These are phyloP conservation scores for Lactarius quietus DNA, from an alignment of 768 basidiomycete species.

Conservation along the genomic window DNA sequence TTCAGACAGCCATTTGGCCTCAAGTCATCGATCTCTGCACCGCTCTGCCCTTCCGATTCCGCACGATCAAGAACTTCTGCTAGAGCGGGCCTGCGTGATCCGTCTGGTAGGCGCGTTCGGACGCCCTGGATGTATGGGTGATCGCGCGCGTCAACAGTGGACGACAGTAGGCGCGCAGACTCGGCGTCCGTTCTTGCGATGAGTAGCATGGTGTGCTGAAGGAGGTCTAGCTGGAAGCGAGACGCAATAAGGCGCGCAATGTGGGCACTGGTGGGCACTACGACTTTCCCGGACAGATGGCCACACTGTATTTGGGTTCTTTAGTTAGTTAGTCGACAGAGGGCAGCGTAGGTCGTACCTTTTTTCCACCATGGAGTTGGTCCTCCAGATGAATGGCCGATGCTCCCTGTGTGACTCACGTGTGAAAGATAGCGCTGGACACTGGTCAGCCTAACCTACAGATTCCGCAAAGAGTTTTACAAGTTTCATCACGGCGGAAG, in stretches of 20 bases:
- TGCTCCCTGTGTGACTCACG: slow-evolving; percentile 54
- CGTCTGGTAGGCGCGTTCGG: slow-evolving; percentile 37
- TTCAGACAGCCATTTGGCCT: slow-evolving; percentile 66
- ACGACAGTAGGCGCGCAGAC: slow-evolving; percentile 78
- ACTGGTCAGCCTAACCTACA: slow-evolving; percentile 36
- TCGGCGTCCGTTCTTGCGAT: slow-evolving; percentile 94
- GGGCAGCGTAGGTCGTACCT: slow-evolving; percentile 41
- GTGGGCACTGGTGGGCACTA: slow-evolving; percentile 88
- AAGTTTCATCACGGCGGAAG: slow-evolving; percentile 93
- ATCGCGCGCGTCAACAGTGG: slow-evolving; percentile 77
- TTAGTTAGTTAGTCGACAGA: not conserved
- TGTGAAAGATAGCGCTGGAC: slow-evolving; percentile 12
- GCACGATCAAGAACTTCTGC: slow-evolving; percentile 70
- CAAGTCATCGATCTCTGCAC: slow-evolving; percentile 69
- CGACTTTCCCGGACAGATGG: slow-evolving; percentile 87
- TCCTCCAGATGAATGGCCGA: slow-evolving; percentile 92
- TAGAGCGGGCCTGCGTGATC: slow-evolving; percentile 45
- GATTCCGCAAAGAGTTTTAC: slow-evolving; percentile 94
- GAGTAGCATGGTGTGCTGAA: slow-evolving; percentile 83
- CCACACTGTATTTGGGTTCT: slow-evolving; percentile 52
- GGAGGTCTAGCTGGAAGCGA: slow-evolving; percentile 87
- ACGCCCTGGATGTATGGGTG: slow-evolving; percentile 76
- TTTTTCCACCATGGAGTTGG: slow-evolving; percentile 92
- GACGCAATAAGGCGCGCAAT: slow-evolving; percentile 79
- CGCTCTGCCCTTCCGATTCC: slow-evolving; percentile 57